These are phyloP conservation scores for Pelargonium cotyledonis DNA, from an alignment of 441 rosid genomes.

Conservation along the genomic window DNA sequence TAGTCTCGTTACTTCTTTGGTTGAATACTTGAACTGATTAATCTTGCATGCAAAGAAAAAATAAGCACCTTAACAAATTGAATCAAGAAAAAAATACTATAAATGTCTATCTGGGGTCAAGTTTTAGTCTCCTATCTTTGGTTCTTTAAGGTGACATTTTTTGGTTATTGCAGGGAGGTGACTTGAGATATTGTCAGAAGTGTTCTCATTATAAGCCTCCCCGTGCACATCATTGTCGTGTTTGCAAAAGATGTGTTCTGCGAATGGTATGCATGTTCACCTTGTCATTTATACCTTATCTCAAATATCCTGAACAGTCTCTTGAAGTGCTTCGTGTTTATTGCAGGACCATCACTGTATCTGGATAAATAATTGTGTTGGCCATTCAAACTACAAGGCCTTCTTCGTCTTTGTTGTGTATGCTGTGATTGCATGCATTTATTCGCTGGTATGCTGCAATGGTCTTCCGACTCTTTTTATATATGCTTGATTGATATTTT, in stretches of 20 bases:
- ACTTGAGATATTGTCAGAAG: constrained; percentile 83
- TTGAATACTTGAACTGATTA: background rate
- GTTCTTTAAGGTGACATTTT: constrained; percentile 15
- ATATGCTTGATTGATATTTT: background rate
- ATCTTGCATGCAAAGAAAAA: background rate
- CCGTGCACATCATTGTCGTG: constrained; percentile 90
- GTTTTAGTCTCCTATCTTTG: background rate
- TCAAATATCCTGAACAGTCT: constrained; percentile 21
- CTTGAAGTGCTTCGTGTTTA: constrained; percentile 34
- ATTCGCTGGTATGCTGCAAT: constrained; percentile 60
- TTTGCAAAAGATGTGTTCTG: constrained; percentile 83
- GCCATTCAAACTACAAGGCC: constrained; percentile 83
- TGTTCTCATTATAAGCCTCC: constrained; percentile 79
- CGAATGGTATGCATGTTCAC: constrained; percentile 59
- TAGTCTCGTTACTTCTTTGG: background rate
- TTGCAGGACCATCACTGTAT: constrained; percentile 87
- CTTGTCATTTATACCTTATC: background rate
- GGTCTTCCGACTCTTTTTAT: background rate
- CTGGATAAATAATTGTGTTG: constrained; percentile 93
- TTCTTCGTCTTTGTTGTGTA: constrained; percentile 71
- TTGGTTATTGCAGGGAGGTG: constrained; percentile 62
- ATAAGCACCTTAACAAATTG: background rate
- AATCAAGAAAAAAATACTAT: background rate
- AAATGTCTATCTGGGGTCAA: background rate
- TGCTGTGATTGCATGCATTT: constrained; percentile 60